Percentiles rank a stretch among this genome's conserved stretches.
Evolutionary conservation across 345 rosid species (phyloP).

Genomic region (Streptanthus diversifolius): DNA sequence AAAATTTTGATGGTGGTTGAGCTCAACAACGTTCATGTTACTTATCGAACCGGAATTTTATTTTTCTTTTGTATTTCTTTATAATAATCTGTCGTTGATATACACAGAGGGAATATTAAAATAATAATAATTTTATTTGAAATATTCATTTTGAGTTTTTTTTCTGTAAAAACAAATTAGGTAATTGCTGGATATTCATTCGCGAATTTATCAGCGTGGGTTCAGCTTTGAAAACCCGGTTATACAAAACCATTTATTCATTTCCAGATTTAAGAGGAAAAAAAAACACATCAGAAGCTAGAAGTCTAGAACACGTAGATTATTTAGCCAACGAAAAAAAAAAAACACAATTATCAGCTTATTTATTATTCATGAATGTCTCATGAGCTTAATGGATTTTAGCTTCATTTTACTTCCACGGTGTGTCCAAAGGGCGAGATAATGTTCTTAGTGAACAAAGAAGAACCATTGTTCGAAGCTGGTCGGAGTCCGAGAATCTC

Average conservation of each 20-base stretch:
- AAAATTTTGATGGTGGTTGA: neutral
- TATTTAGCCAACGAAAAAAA: neutral
- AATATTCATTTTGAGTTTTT: too few relatives aligned
- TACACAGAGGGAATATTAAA: too few relatives aligned
- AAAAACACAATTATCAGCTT: neutral
- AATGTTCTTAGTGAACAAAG: slow-evolving; percentile 39
- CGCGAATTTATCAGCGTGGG: neutral
- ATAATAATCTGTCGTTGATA: neutral
- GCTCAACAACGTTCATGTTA: neutral
- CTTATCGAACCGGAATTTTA: neutral
- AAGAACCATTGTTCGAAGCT: slow-evolving; percentile 72
- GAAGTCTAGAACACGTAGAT: neutral
- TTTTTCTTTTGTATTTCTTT: neutral
- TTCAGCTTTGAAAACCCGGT: neutral
- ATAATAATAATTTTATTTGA: too few relatives aligned
- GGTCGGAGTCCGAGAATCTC: slow-evolving; percentile 71
- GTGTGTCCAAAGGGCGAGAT: slow-evolving; percentile 38
- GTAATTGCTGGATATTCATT: neutral
- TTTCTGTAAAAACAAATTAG: neutral
- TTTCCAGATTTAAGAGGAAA: neutral
- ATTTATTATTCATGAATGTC: neutral
- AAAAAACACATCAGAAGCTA: neutral
- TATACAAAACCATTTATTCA: neutral
- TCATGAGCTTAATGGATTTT: neutral
- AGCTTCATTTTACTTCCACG: neutral